These are phyloP conservation scores for Globisporangium sylvaticum DNA, from an alignment of 352 stramenopile genomes.

Conservation along the genomic window DNA sequence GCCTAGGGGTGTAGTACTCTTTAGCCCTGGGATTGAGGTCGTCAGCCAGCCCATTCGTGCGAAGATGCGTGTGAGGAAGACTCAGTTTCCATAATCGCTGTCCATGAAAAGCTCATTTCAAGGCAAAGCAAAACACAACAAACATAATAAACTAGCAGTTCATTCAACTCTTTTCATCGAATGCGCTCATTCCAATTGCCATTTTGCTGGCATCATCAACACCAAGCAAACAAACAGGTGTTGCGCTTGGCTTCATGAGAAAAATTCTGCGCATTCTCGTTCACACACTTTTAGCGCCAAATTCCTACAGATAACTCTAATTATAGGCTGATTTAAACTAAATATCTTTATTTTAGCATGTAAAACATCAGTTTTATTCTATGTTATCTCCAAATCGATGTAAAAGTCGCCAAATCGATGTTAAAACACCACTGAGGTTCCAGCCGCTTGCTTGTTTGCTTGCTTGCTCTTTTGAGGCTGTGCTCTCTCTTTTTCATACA, in stretches of 20 bases:
- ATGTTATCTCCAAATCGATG: neutral
- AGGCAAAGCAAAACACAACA: neutral
- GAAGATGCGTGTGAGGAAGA: neutral
- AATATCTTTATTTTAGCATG: neutral
- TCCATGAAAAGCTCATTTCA: neutral
- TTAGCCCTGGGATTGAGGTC: neutral
- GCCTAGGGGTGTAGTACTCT: conserved; percentile 22
- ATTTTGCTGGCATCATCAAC: neutral
- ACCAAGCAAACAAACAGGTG: neutral
- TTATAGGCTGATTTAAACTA: neutral
- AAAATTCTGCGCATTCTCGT: neutral
- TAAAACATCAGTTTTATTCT: neutral
- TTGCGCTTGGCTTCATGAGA: neutral
- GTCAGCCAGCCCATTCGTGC: neutral
- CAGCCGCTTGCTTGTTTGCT: neutral
- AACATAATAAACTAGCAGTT: neutral
- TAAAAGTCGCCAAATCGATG: neutral
- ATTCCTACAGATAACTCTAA: neutral
- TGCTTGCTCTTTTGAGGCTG: neutral
- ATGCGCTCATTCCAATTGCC: neutral
- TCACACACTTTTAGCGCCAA: neutral
- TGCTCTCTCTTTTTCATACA: conserved; percentile 2
- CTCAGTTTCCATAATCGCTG: neutral
- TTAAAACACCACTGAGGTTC: neutral
- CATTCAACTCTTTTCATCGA: neutral